Percentiles rank a stretch among this genome's conserved stretches.
Evolutionary conservation across 2,329 filamentous ascomycete species (phyloP).

Genomic region (Didymella lethalis): DNA sequence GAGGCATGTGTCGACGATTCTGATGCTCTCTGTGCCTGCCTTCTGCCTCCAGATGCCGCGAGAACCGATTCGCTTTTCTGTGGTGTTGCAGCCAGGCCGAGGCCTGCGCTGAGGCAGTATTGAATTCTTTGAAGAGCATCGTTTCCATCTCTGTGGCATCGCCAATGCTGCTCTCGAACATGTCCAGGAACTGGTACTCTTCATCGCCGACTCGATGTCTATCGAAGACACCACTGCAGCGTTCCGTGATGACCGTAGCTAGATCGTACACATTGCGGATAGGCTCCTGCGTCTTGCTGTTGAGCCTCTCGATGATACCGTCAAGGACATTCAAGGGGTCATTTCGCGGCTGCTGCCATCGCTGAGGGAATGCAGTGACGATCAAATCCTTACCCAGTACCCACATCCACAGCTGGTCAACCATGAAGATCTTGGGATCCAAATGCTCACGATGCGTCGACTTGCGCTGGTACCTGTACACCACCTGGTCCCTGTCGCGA

Average conservation of each 20-base stretch:
- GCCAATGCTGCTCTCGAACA: slow-evolving; percentile 72
- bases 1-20: slow-evolving; percentile 35
- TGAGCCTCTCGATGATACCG: slow-evolving; percentile 70
- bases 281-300: slow-evolving; percentile 67
- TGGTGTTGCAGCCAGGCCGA: slow-evolving; percentile 63
- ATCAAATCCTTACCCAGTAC: slow-evolving; percentile 66
- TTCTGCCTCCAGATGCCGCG: slow-evolving; percentile 47
- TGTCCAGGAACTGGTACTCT: slow-evolving; percentile 70
- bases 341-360: slow-evolving; percentile 67
- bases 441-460: slow-evolving; percentile 41
- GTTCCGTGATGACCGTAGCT: slow-evolving; percentile 66
- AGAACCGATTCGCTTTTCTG: slow-evolving; percentile 53
- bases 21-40: slow-evolving; percentile 44
- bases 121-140: slow-evolving; percentile 67
- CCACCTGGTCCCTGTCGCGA: slow-evolving; percentile 70
- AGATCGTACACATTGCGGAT: slow-evolving; percentile 69
- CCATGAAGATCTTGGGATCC: slow-evolving; percentile 71
- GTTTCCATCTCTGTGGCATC: slow-evolving; percentile 59
- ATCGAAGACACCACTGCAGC: slow-evolving; percentile 69
- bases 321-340: slow-evolving; percentile 70
- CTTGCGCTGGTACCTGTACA: slow-evolving; percentile 65
- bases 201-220: slow-evolving; percentile 65
- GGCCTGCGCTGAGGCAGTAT: slow-evolving; percentile 64
- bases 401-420: slow-evolving; percentile 74
- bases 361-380: slow-evolving; percentile 66